Percentiles rank a stretch among this genome's conserved stretches.
Conservation (phyloP, 1,284 basidiomycete genomes). For the Pseudozyma sp. region DNA sequence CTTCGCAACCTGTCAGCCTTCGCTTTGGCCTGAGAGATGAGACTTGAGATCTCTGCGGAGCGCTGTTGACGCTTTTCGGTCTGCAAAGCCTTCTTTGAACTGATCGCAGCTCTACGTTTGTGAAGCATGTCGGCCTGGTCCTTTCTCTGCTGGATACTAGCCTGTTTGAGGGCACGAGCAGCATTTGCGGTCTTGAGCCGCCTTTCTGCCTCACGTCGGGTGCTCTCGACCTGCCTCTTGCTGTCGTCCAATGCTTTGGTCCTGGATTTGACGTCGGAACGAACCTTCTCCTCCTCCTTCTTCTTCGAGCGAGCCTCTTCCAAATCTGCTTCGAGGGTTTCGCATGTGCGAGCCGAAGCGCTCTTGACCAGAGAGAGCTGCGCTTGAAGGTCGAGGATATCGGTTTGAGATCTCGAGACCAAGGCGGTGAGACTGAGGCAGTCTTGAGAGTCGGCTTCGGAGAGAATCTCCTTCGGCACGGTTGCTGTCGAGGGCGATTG, state of each 20-base stretch:
- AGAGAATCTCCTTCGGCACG: constrained; percentile 1
- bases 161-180: constrained; percentile 70
- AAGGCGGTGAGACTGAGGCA: constrained; percentile 36
- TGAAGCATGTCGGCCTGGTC: constrained; percentile 77
- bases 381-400: constrained; percentile 73
- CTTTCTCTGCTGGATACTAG: constrained; percentile 72
- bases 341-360: constrained; percentile 72
- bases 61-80: constrained; percentile 38
- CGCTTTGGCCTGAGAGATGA: constrained; percentile 20
- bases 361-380: constrained; percentile 80
- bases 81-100: constrained; percentile 47
- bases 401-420: constrained; percentile 27
- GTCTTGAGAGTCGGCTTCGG: constrained; percentile 17
- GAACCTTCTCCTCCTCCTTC: constrained; percentile 82
- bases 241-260: constrained; percentile 88
- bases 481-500: background rate
- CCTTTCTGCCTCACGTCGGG: constrained; percentile 86
- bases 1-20: constrained; percentile 19
- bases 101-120: constrained; percentile 70
- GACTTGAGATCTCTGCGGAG: constrained; percentile 23
- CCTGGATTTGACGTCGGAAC: constrained; percentile 81
- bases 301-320: constrained; percentile 80
- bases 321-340: constrained; percentile 78
- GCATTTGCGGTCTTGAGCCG: constrained; percentile 79
- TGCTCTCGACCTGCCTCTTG: constrained; percentile 82